Evolutionary conservation across 2,329 filamentous ascomycete species (phyloP), one percentile per base, ranked within the genome.

Genomic region (Phialophora verrucosa): DNA sequence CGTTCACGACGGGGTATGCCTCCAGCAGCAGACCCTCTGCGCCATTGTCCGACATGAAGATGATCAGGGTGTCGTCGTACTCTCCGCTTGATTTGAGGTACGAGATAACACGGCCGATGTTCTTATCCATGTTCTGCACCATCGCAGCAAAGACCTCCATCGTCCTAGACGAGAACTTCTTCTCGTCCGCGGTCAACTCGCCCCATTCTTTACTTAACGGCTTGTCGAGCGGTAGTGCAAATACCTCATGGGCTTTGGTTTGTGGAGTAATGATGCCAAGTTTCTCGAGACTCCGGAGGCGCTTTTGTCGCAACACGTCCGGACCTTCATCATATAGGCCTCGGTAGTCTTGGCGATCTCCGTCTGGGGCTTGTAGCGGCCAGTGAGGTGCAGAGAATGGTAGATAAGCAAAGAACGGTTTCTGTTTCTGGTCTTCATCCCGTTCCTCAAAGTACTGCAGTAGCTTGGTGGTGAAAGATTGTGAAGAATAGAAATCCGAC

Each of bases 371-470:
- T 70, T 89, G 87, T 6, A 89, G 76, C 1, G 87, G 87, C 87
- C 87, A 89, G 69, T 89, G 86, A 1, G 86, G 86, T 0, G 86
- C 87, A 0, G 85, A 86, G 73, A 88, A 89, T 1, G 86, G 85
- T 0, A 70, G 62, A 35, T 69, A 70, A 14, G 69, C 69, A 56
- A 70, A 70, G 58, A 70, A 70, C 1, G 69, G 69, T 27, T 68
- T 50, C 27, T 56, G 55, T 42, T 56, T 51, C 32, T 66, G 49
- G 11, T 35, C 12, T 2, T 63, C 1, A 79, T 54, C 23, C 14
- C 66, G 47, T 49, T 66, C 47, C n/a, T 62, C 55, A 8, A 69
- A 38, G 20, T 66, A 69, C 27, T 66, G 47, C 27, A 69, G 29
- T 8, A 69, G 32, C 50, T 64, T 69, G 31, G 54, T 59, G 25